phyloP scores from a whole-genome alignment of 2,329 filamentous ascomycete genomes.

The Stagonosporopsis cucurbitacearum region DNA sequence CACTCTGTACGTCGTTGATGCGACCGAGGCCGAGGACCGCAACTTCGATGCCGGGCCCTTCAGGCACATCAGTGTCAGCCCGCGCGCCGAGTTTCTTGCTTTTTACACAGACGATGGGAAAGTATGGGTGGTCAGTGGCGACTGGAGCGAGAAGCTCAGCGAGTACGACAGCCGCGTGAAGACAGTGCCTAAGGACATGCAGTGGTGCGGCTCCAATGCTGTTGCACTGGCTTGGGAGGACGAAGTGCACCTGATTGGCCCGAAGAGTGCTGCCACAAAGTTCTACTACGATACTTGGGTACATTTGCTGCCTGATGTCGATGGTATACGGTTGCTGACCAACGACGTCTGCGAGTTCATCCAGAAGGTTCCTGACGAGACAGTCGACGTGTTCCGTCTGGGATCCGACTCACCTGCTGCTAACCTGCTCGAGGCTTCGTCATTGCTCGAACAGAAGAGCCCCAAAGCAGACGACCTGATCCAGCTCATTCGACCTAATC shows the following conservation, averaged over 20 bases:
- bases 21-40: constrained; percentile 87
- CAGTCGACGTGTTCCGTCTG: constrained; percentile 86
- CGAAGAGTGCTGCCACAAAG: constrained; percentile 74
- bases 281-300: constrained; percentile 93
- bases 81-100: constrained; percentile 86
- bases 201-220: constrained; percentile 97
- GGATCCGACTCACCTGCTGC: constrained; percentile 89
- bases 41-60: constrained; percentile 92
- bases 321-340: constrained; percentile 88
- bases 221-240: constrained; percentile 97
- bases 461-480: constrained; percentile 98
- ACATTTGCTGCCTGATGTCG: constrained; percentile 84
- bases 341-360: constrained; percentile 97
- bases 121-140: constrained; percentile 90
- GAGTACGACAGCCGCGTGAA: constrained; percentile 89
- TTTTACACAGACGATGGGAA: constrained; percentile 84
- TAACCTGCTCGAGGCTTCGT: constrained; percentile 90
- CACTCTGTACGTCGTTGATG: constrained; percentile 86
- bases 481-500: constrained; percentile 83
- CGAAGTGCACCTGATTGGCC: constrained; percentile 91
- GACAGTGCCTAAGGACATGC: constrained; percentile 83
- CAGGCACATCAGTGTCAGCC: constrained; percentile 86
- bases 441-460: constrained; percentile 89
- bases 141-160: constrained; percentile 90
- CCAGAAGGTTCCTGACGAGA: constrained; percentile 88